Evolutionary conservation across 23 red algal genomes (phyloP), one percentile per base, ranked within the genome.

Genomic region (Agarophyton chilense): DNA sequence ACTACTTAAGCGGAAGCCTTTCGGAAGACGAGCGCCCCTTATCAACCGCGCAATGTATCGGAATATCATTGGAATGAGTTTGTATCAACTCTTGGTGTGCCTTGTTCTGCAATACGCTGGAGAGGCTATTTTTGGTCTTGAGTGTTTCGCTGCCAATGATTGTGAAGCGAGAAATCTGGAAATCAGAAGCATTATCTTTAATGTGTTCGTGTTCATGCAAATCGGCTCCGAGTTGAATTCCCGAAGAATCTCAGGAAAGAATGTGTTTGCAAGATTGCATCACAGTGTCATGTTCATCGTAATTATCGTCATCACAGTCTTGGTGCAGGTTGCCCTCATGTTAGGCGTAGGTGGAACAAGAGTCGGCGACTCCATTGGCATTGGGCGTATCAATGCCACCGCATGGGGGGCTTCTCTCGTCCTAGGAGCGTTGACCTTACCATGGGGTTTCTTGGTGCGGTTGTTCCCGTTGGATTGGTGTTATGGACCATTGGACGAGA

Each of bases 171-270:
- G 76, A 24, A 74, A 92, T 19, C 54, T 94, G 71, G 65, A 91
- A 34, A 72, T 93, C 47, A 91, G 76, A 26, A 89, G 74, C 18
- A 79, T 98, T 62, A 98, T 98, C 55, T 98, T 98, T 32, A 98
- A 98, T 56, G 77, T 83, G 28, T 98, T 98, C 57, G 95, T 98
- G 44, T 98, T 98, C 44, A 93, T 98, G 95, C 95, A 98, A 46
- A 88, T 94, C 36, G 80, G 68, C 4, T 87, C 88, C 36, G 95
- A 98, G 57, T 46, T 98, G 24, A 98, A 98, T 62, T 81, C 90
- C 17, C 56, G 95, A 32, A 78, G 91, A 22, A 84, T 98, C 32
- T 31, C 52, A 7, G 73, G 89, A 33, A 84, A 75, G 26, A 74
- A 94, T 52, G 79, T 98, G 24, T 98, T 98, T 55, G 26, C 81